Conservation (phyloP, 2,329 filamentous ascomycete genomes). For the Stromatinia cepivora region DNA sequence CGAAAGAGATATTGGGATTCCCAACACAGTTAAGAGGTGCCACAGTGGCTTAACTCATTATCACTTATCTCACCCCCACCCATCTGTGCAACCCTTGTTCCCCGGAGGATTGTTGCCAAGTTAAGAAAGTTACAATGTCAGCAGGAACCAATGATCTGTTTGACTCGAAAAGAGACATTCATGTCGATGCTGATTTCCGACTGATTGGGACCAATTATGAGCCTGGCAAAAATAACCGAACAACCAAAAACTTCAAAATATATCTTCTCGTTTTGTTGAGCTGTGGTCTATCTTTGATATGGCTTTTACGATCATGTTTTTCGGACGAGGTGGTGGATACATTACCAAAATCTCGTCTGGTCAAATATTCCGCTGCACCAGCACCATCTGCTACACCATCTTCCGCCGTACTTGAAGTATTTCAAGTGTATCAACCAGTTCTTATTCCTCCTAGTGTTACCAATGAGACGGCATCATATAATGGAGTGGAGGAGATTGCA, state of each 20-base stretch:
- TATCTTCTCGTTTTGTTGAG: neutral
- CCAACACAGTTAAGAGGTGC: slow-evolving; percentile 5
- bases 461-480: slow-evolving; percentile 41
- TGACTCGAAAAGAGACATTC: slow-evolving; percentile 1
- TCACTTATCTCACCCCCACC: neutral
- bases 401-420: slow-evolving; percentile 54
- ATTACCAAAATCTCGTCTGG: slow-evolving; percentile 23
- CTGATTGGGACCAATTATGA: neutral
- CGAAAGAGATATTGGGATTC: slow-evolving; percentile 56
- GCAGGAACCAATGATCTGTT: neutral
- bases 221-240: neutral
- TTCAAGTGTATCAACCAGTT: slow-evolving; percentile 69
- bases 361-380: slow-evolving; percentile 32
- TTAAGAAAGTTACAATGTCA: slow-evolving; percentile 5
- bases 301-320: slow-evolving; percentile 18
- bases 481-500: slow-evolving; percentile 35
- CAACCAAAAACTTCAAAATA: slow-evolving; percentile 2
- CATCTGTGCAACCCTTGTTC: slow-evolving; percentile 1
- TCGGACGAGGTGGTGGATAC: neutral
- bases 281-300: slow-evolving; percentile 23
- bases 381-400: slow-evolving; percentile 33
- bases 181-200: neutral
- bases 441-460: slow-evolving; percentile 49
- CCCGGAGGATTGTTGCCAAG: neutral
- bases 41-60: slow-evolving; percentile 14